Base-by-base conservation (phyloP, 306 rosid species). In the Chamaecrista fasciculata region DNA sequence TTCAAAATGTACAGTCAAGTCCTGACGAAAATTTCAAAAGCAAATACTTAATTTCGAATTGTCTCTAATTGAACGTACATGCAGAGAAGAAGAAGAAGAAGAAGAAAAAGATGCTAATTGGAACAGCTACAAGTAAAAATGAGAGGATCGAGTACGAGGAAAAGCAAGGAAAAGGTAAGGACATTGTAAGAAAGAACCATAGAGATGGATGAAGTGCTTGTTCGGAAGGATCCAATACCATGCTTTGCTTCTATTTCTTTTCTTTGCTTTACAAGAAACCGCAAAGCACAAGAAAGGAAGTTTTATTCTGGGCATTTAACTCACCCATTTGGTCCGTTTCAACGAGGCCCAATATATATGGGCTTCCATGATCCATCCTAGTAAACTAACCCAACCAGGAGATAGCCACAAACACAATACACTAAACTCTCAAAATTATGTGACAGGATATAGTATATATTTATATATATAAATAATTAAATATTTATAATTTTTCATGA, bases 181-280 rank as follows among this genome's bases (percentile, higher is more conserved):
- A 8, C 12, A 21, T 19, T 23, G 29, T 10, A 43, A 36, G 28
- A 24, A 39, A 25, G 28, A 33, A 11, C 31, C 1, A 12, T 26
- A 46, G 24, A 37, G 66, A 42, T 26, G 56, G 40, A 23, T 14
- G 26, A 39, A 63, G 62, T n/a, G 3, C 16, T 28, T 39, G 66
- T 25, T 25, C 73, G 24, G 31, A 66, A 69, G 87, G 76, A 74
- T 62, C 58, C 52, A 66, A 85, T 81, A 51, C 50, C 61, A 76
- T 79, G 72, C 79, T 76, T 74, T 70, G 63, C 60, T 34, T 62
- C 57, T 63, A 15, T 50, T 28, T 60, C 40, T 71, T 61, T n/a
- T 75, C 25, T 56, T 31, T 50, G 53, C 26, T 53, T 71, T 31
- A 66, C 58, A 79, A 78, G 94, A 59, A 78, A 83, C 74, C 70